phyloP scores from a whole-genome alignment of 257 asterid species.

The Ocimum tenuiflorum region DNA sequence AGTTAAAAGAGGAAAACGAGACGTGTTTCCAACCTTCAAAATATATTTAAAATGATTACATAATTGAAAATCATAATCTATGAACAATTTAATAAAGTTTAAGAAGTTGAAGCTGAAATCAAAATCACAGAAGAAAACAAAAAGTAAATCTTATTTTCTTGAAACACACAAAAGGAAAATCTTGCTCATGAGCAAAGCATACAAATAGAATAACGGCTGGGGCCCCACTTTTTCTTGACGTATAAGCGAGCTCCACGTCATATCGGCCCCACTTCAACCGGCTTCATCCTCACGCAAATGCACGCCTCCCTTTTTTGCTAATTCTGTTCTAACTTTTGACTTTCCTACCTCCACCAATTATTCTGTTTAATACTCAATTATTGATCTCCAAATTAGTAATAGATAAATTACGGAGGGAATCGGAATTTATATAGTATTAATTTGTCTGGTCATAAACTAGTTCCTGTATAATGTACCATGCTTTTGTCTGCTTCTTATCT shows the following conservation, averaged over 20 bases:
- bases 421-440: too few species aligned
- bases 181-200: constrained; percentile 10
- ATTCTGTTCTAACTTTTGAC: constrained; percentile 16
- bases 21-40: too few species aligned
- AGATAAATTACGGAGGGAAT: too few species aligned
- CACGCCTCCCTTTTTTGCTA: not conserved
- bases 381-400: not conserved
- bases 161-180: constrained; percentile 25
- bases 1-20: too few species aligned
- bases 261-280: not conserved
- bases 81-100: not conserved
- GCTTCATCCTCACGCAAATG: constrained; percentile 30
- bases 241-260: constrained; percentile 25
- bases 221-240: constrained; percentile 17
- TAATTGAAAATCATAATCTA: too few species aligned
- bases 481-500: too few species aligned
- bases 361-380: not conserved
- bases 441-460: too few species aligned
- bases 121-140: constrained; percentile 3
- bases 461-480: too few species aligned
- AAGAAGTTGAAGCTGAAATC: not conserved
- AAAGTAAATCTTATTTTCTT: constrained; percentile 9
- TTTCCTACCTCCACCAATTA: not conserved
- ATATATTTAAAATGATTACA: too few species aligned
- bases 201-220: constrained; percentile 16